A percentile compares a stretch with the other conserved stretches of the same genome.
These are phyloP conservation scores for Pichia insulana DNA, from an alignment of 805 yeast species.

Conservation along the genomic window DNA sequence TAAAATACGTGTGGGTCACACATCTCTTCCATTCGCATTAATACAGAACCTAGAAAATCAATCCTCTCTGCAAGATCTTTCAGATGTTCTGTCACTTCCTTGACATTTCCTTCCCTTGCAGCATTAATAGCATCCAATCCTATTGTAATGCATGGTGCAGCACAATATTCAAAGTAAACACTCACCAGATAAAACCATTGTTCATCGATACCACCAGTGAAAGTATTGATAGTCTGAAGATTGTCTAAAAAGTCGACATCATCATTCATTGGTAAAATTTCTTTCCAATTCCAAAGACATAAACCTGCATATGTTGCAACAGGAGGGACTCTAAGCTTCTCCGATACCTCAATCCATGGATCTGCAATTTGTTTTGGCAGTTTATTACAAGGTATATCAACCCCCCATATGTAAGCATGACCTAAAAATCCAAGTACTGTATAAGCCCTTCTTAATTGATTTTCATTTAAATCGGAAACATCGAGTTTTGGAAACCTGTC, in stretches of 20 bases:
- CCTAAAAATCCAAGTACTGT: constrained; percentile 69
- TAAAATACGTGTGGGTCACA: constrained; percentile 92
- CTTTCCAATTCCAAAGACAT: constrained; percentile 80
- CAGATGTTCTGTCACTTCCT: constrained; percentile 36
- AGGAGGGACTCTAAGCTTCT: constrained; percentile 68
- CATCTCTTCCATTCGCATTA: constrained; percentile 83
- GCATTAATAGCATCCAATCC: constrained; percentile 62
- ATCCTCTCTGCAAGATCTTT: constrained; percentile 67
- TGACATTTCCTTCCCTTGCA: constrained; percentile 39
- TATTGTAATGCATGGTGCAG: constrained; percentile 58
- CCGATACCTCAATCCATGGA: constrained; percentile 57
- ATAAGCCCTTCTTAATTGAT: constrained; percentile 71
- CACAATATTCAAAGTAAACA: constrained; percentile 75
- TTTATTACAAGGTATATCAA: constrained; percentile 47
- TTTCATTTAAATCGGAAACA: constrained; percentile 36
- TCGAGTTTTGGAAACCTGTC: constrained; percentile 54
- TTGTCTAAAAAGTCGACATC: constrained; percentile 42
- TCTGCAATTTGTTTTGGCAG: constrained; percentile 62
- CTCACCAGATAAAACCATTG: constrained; percentile 89
- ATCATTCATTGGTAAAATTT: constrained; percentile 37
- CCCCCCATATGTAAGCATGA: constrained; percentile 89
- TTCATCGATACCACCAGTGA: constrained; percentile 86
- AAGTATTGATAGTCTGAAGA: constrained; percentile 72
- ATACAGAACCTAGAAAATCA: constrained; percentile 60
- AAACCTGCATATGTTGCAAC: constrained; percentile 81